Evolutionary conservation across 345 rosid species (phyloP).

Genomic region (Limnanthes douglasii): DNA sequence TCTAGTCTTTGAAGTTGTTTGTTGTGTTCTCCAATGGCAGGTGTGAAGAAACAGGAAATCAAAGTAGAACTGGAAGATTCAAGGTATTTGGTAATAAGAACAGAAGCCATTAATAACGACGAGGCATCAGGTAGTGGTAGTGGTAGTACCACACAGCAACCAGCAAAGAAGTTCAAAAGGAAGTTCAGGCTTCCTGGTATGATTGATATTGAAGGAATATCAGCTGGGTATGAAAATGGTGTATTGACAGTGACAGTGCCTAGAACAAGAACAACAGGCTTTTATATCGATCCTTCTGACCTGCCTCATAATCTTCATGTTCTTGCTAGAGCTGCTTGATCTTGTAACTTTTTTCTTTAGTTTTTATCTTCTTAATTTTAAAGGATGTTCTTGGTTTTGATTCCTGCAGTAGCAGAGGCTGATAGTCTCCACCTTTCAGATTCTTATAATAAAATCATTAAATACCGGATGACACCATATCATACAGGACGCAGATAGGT

Average conservation of each 20-base stretch:
- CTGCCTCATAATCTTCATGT: slow-evolving; percentile 32
- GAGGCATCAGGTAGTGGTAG: slow-evolving; percentile 15
- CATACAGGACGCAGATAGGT: too few relatives aligned
- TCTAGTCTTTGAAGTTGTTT: background rate
- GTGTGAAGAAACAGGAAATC: slow-evolving; percentile 64
- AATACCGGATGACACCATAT: too few relatives aligned
- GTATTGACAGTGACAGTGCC: slow-evolving; percentile 55
- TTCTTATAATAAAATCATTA: too few relatives aligned
- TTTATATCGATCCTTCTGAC: slow-evolving; percentile 35
- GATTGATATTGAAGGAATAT: slow-evolving; percentile 36
- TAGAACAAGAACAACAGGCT: slow-evolving; percentile 30
- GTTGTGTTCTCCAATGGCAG: slow-evolving; percentile 13
- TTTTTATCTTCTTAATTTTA: too few relatives aligned
- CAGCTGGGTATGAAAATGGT: slow-evolving; percentile 58
- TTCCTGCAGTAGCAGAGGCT: too few relatives aligned
- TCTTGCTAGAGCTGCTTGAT: slow-evolving; percentile 83
- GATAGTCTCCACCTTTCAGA: too few relatives aligned
- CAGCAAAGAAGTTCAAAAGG: slow-evolving; percentile 37
- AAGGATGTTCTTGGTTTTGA: too few relatives aligned
- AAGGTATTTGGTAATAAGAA: slow-evolving; percentile 42
- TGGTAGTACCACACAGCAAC: too few relatives aligned
- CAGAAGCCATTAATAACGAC: slow-evolving; percentile 27
- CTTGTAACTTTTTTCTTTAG: too few relatives aligned
- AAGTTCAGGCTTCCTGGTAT: slow-evolving; percentile 53
- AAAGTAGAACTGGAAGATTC: slow-evolving; percentile 70